Percentiles rank a stretch among this genome's conserved stretches.
phyloP scores from a whole-genome alignment of 192 early-diverging fungal species.

The Glomus cerebriforme region DNA sequence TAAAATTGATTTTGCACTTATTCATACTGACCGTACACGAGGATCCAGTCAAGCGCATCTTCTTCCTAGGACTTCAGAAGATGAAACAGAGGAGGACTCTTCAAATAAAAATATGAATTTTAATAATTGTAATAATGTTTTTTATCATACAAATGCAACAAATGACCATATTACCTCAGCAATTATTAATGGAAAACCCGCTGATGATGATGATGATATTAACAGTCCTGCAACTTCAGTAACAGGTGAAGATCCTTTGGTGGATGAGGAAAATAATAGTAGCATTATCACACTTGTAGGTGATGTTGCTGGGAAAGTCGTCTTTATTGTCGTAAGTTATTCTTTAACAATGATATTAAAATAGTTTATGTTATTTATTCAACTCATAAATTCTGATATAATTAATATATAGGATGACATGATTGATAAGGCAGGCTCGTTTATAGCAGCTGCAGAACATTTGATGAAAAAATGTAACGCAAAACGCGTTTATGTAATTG shows the following conservation, averaged over 20 bases:
- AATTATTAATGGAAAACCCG: slow-evolving; percentile 5
- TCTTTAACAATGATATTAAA: not conserved
- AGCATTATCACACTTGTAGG: slow-evolving; percentile 87
- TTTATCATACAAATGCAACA: not conserved
- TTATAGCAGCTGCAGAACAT: slow-evolving; percentile 89
- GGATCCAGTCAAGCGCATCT: slow-evolving; percentile 29
- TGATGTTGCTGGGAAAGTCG: slow-evolving; percentile 82
- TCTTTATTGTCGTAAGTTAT: slow-evolving; percentile 75
- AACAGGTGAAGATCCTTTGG: slow-evolving; percentile 49
- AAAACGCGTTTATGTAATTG: slow-evolving; percentile 85
- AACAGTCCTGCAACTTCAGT: slow-evolving; percentile 43
- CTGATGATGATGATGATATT: slow-evolving; percentile 46
- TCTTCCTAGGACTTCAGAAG: slow-evolving; percentile 38
- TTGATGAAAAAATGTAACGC: slow-evolving; percentile 80
- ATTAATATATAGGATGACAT: slow-evolving; percentile 75
- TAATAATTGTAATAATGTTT: not conserved
- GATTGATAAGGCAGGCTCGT: slow-evolving; percentile 89
- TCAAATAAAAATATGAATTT: not conserved
- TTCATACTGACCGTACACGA: slow-evolving; percentile 82
- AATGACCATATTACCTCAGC: not conserved
- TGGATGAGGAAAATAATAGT: slow-evolving; percentile 43
- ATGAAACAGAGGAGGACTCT: not conserved
- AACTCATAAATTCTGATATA: not conserved
- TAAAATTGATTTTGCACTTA: slow-evolving; percentile 93
- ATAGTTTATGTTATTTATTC: not conserved